Evolutionary conservation across 2,329 filamentous ascomycete species (phyloP).

Genomic region (Paradendryphiella salina): DNA sequence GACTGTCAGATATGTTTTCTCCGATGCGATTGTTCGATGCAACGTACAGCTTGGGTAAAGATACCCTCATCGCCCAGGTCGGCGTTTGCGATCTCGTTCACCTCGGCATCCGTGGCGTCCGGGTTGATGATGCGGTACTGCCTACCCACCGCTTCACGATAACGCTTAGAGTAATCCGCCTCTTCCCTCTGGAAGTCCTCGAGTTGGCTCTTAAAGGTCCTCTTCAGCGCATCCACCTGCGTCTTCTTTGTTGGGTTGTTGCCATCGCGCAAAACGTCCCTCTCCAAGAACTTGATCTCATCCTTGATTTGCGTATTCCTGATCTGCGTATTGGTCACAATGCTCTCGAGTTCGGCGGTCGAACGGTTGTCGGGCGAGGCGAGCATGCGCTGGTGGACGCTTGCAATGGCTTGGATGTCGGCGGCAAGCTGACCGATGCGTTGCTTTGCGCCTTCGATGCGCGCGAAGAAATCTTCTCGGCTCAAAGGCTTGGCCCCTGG

Average conservation of each 20-base stretch:
- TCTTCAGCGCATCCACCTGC: constrained; percentile 71
- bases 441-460: constrained; percentile 67
- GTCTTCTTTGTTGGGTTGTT: constrained; percentile 68
- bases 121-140: constrained; percentile 84
- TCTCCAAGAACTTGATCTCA: constrained; percentile 75
- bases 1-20: constrained; percentile 1
- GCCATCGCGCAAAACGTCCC: constrained; percentile 67
- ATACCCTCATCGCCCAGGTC: constrained; percentile 80
- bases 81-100: constrained; percentile 67
- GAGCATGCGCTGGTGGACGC: constrained; percentile 72
- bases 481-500: constrained; percentile 56
- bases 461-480: constrained; percentile 69
- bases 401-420: constrained; percentile 68
- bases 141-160: constrained; percentile 75
- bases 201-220: constrained; percentile 71
- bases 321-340: constrained; percentile 67
- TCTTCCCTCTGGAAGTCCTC: constrained; percentile 73
- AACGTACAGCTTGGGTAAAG: constrained; percentile 77
- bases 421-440: constrained; percentile 69
- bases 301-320: constrained; percentile 68
- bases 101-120: constrained; percentile 73
- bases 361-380: constrained; percentile 62
- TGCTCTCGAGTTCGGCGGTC: constrained; percentile 64
- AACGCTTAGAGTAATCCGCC: constrained; percentile 68
- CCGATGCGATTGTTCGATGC: background rate